A percentile compares a stretch with the other conserved stretches of the same genome.
Conservation (phyloP, 2,329 filamentous ascomycete genomes). For the Cladosporium halotolerans region DNA sequence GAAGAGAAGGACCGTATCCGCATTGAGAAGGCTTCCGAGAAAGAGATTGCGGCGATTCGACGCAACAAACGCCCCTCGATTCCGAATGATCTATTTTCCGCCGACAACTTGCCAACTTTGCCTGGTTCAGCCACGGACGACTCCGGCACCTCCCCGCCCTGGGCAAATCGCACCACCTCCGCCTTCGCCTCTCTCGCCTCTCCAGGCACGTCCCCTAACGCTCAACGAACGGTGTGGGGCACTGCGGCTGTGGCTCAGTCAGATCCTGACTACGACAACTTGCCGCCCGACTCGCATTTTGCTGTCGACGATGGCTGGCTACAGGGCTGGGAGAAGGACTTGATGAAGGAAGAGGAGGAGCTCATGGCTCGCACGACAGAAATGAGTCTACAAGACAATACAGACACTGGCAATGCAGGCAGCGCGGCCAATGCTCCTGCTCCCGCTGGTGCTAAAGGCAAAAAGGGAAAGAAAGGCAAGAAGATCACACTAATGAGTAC, state of each 20-base stretch:
- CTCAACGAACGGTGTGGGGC: conserved; percentile 84
- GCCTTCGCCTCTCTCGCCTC: conserved; percentile 66
- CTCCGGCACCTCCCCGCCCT: conserved; percentile 36
- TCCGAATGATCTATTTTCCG: conserved; percentile 35
- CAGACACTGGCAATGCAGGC: conserved; percentile 13
- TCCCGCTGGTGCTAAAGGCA: conserved; percentile 27
- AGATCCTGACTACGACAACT: conserved; percentile 48
- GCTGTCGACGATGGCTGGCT: conserved; percentile 74
- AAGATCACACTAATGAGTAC: conserved; percentile 66
- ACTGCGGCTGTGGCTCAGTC: conserved; percentile 59
- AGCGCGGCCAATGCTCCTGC: conserved; percentile 9
- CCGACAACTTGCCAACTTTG: conserved; percentile 21
- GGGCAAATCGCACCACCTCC: conserved; percentile 50
- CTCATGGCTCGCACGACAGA: conserved; percentile 45
- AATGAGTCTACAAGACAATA: conserved; percentile 19
- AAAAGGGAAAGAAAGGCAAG: conserved; percentile 60
- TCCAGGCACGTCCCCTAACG: conserved; percentile 73
- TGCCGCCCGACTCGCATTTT: conserved; percentile 33
- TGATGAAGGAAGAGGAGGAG: conserved; percentile 56
- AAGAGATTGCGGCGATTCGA: conserved; percentile 61
- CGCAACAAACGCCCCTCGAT: conserved; percentile 51
- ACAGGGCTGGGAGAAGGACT: conserved; percentile 72
- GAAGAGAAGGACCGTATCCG: conserved; percentile 81
- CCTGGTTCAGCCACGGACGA: conserved; percentile 27
- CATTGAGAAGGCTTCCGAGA: conserved; percentile 72